These are phyloP conservation scores for Rhinocladiella mackenziei DNA, from an alignment of 2,329 filamentous ascomycete genomes.

Conservation along the genomic window DNA sequence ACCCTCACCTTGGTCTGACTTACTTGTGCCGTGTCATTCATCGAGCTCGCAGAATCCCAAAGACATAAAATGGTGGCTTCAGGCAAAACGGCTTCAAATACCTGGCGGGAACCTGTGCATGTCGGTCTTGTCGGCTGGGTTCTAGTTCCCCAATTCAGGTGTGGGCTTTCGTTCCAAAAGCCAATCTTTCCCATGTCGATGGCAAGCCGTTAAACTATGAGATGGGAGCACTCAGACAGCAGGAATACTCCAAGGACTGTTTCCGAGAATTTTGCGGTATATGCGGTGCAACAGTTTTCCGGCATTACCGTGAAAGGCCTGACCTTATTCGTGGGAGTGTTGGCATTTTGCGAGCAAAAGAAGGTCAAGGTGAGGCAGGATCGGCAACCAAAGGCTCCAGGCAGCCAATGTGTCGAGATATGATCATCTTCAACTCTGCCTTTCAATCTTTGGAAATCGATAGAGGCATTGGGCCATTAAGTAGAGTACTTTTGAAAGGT, in stretches of 20 bases:
- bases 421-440: slow-evolving; percentile 62
- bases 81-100: slow-evolving; percentile 48
- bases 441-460: neutral
- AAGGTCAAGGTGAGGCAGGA: slow-evolving; percentile 53
- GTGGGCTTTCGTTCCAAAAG: slow-evolving; percentile 62
- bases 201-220: slow-evolving; percentile 36
- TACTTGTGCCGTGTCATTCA: slow-evolving; percentile 49
- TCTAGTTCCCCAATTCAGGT: slow-evolving; percentile 62
- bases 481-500: no score
- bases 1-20: slow-evolving; percentile 51
- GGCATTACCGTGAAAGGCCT: slow-evolving; percentile 52
- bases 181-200: slow-evolving; percentile 39
- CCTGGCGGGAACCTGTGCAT: slow-evolving; percentile 59
- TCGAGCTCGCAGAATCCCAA: slow-evolving; percentile 42
- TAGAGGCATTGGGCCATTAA: neutral
- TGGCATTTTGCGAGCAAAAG: slow-evolving; percentile 51
- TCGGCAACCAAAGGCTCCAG: no score
- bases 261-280: slow-evolving; percentile 58
- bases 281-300: slow-evolving; percentile 65
- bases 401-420: slow-evolving; percentile 58
- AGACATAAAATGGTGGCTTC: slow-evolving; percentile 60
- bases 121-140: slow-evolving; percentile 57
- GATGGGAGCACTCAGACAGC: slow-evolving; percentile 47
- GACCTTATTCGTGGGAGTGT: slow-evolving; percentile 61
- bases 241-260: slow-evolving; percentile 52